Conservation (phyloP, 148 eudicot genomes). For the Salicornia ramosissima region DNA sequence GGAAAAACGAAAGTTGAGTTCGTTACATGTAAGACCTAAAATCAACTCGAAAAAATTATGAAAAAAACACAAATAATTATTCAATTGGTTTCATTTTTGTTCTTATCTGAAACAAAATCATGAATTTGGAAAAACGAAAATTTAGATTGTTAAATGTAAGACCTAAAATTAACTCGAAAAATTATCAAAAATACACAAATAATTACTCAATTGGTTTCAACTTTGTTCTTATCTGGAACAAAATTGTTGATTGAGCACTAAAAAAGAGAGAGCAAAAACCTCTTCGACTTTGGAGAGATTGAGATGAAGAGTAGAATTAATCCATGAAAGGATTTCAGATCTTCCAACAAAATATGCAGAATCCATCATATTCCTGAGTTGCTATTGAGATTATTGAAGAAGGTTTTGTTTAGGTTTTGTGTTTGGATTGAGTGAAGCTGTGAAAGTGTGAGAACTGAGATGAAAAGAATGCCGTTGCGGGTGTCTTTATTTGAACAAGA, state of each 20-base stretch:
- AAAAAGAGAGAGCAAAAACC: constrained; percentile 27
- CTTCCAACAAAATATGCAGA: constrained; percentile 87
- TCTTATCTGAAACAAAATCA: no score
- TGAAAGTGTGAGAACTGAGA: background rate
- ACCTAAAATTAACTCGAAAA: no score
- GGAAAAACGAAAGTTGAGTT: no score
- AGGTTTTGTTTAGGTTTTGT: background rate
- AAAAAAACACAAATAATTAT: no score
- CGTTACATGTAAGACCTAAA: no score
- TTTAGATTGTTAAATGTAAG: no score
- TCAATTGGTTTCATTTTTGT: no score
- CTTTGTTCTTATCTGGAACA: background rate
- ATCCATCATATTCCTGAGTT: constrained; percentile 90
- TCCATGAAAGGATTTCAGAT: constrained; percentile 84
- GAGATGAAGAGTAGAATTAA: constrained; percentile 79
- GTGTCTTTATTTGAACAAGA: constrained; percentile 12
- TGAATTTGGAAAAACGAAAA: no score
- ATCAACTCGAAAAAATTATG: no score
- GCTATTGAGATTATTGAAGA: constrained; percentile 48
- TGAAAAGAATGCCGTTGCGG: background rate
- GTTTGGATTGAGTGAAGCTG: background rate
- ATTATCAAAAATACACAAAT: no score
- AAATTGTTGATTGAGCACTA: background rate
- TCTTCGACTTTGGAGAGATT: constrained; percentile 90
- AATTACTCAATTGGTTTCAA: no score